Evolutionary conservation across 2,329 filamentous ascomycete species (phyloP).

Genomic region (Thelonectria discophora): DNA sequence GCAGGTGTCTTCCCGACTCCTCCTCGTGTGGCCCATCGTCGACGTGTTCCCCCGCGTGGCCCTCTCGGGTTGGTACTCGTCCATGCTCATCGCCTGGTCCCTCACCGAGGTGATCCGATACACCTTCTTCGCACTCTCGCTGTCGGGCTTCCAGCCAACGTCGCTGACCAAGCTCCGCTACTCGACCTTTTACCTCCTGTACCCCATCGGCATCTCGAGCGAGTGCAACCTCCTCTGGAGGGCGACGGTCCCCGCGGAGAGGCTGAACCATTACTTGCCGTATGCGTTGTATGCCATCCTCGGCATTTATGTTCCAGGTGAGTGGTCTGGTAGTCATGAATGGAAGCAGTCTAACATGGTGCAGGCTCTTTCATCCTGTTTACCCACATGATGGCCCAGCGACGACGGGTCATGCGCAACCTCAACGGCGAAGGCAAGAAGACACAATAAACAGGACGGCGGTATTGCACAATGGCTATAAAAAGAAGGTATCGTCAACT

Average conservation of each 20-base stretch:
- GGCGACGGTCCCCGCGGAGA: conserved; percentile 67
- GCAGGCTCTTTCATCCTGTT: conserved; percentile 82
- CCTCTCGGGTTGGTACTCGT: conserved; percentile 69
- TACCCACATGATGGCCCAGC: conserved; percentile 93
- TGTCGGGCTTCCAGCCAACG: conserved; percentile 68
- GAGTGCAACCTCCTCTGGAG: conserved; percentile 84
- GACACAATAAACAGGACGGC: conserved; percentile 39
- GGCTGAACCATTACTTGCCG: conserved; percentile 58
- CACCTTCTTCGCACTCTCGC: conserved; percentile 83
- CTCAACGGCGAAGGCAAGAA: conserved; percentile 60
- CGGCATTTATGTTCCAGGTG: conserved; percentile 82
- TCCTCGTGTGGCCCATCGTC: conserved; percentile 89
- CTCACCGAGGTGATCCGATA: conserved; percentile 94
- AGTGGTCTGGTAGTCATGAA: conserved; percentile 43
- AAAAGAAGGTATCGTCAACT: not conserved
- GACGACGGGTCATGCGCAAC: conserved; percentile 77
- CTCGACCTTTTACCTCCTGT: conserved; percentile 92
- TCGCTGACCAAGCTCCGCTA: conserved; percentile 84
- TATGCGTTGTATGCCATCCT: conserved; percentile 72
- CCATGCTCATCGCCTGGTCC: conserved; percentile 88
- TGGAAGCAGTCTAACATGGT: conserved; percentile 1
- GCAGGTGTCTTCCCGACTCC: conserved; percentile 87
- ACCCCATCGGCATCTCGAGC: conserved; percentile 89
- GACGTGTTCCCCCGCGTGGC: conserved; percentile 75
- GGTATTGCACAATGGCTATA: not conserved